Conservation (phyloP, 768 basidiomycete species). For the Dentipellis fragilis region DNA sequence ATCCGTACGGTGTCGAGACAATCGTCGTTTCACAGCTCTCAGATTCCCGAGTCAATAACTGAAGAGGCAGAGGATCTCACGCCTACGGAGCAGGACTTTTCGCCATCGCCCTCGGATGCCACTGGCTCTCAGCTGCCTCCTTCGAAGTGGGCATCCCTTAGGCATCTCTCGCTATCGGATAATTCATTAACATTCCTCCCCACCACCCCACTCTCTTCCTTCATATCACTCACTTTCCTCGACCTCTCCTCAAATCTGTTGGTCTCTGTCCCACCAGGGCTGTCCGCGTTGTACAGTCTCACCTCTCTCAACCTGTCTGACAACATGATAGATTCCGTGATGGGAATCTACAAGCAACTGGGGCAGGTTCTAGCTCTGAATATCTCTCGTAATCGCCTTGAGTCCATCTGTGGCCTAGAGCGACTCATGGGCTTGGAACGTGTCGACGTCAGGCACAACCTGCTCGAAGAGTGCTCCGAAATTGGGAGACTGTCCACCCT, state of each 20-base stretch:
- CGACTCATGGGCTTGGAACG: slow-evolving; percentile 77
- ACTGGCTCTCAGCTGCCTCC: slow-evolving; percentile 36
- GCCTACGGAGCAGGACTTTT: slow-evolving; percentile 14
- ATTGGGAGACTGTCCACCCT: slow-evolving; percentile 73
- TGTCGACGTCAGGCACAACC: slow-evolving; percentile 74
- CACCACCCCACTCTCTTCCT: slow-evolving; percentile 49
- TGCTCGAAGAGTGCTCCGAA: slow-evolving; percentile 75
- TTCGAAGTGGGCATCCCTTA: slow-evolving; percentile 67
- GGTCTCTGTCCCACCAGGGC: slow-evolving; percentile 73
- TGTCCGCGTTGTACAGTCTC: slow-evolving; percentile 68
- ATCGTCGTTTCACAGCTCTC: slow-evolving; percentile 38
- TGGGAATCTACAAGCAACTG: slow-evolving; percentile 75
- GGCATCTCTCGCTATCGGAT: slow-evolving; percentile 67
- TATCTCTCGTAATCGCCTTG: slow-evolving; percentile 78
- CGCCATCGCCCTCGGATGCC: slow-evolving; percentile 10
- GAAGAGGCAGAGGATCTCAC: slow-evolving; percentile 34
- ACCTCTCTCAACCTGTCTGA: slow-evolving; percentile 89
- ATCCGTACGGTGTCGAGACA: slow-evolving; percentile 26
- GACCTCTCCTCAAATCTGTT: slow-evolving; percentile 89
- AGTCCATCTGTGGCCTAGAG: slow-evolving; percentile 92
- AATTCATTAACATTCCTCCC: slow-evolving; percentile 78
- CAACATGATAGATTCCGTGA: slow-evolving; percentile 95
- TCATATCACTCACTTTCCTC: slow-evolving; percentile 70
- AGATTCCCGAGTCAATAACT: slow-evolving; percentile 46
- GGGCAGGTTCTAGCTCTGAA: slow-evolving; percentile 73